Percentiles rank a stretch among this genome's conserved stretches.
phyloP scores from a whole-genome alignment of 805 yeast genomes.

The Metschnikowia matae region DNA sequence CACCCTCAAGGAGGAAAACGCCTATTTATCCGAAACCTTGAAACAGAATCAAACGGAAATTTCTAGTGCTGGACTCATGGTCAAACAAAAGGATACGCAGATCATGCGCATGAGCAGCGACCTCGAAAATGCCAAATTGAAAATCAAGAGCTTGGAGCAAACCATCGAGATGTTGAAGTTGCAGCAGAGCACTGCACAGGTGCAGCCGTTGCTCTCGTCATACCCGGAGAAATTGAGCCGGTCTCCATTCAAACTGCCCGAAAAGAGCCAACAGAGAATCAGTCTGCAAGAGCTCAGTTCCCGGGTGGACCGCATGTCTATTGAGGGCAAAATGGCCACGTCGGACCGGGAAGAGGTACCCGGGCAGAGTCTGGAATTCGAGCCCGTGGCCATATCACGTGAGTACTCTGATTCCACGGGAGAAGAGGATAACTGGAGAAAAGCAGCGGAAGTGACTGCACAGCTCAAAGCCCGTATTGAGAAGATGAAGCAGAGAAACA shows the following conservation, averaged over 20 bases:
- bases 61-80: constrained; percentile 45
- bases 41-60: constrained; percentile 24
- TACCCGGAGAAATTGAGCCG: constrained; percentile 1
- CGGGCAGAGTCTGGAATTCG: constrained; percentile 1
- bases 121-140: constrained; percentile 52
- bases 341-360: background rate
- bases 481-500: constrained; percentile 71
- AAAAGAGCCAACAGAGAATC: constrained; percentile 15
- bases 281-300: constrained; percentile 37
- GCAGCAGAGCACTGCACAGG: constrained; percentile 20
- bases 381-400: background rate
- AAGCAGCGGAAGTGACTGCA: constrained; percentile 86
- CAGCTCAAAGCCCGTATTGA: constrained; percentile 84
- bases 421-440: constrained; percentile 73
- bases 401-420: constrained; percentile 1
- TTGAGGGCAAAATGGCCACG: constrained; percentile 22
- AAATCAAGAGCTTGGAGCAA: constrained; percentile 51
- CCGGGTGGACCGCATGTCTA: constrained; percentile 38
- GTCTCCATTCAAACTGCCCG: constrained; percentile 17
- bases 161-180: constrained; percentile 29
- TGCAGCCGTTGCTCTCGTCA: constrained; percentile 6
- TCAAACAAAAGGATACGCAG: constrained; percentile 69
- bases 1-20: constrained; percentile 27
- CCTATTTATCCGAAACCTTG: constrained; percentile 4
- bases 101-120: constrained; percentile 58